phyloP scores from a whole-genome alignment of 768 basidiomycete species.

The Lactifluus volemus region DNA sequence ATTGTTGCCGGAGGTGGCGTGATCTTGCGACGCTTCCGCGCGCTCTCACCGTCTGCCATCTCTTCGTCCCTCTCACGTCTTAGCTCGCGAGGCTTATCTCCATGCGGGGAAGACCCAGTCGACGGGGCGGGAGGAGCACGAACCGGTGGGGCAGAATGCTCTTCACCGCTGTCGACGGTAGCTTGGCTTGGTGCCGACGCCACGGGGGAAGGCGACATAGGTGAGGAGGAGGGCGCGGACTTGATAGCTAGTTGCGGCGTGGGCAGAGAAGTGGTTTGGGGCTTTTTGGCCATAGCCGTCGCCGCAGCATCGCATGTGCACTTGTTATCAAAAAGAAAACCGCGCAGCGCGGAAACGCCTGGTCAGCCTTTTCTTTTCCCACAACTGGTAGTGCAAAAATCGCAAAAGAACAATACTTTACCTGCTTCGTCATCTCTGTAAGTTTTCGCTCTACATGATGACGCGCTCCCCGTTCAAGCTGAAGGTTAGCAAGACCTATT shows the following conservation, averaged over 20 bases:
- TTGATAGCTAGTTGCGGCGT: not conserved
- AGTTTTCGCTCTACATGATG: slow-evolving; percentile 1
- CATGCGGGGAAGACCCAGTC: not conserved
- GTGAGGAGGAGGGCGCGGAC: not conserved
- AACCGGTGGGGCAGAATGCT: not conserved
- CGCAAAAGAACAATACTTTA: not conserved
- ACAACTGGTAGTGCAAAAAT: not conserved
- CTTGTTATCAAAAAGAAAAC: not conserved
- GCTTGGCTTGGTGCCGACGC: not conserved
- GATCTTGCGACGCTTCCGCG: slow-evolving; percentile 6
- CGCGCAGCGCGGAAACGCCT: not conserved
- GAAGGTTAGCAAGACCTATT: not conserved
- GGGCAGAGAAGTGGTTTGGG: not conserved
- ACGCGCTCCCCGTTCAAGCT: not conserved
- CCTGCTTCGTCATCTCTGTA: not conserved
- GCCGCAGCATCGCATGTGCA: slow-evolving; percentile 6
- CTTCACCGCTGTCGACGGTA: not conserved
- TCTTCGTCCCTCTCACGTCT: slow-evolving; percentile 5
- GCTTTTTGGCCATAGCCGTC: not conserved
- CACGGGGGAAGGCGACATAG: not conserved
- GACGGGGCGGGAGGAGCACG: not conserved
- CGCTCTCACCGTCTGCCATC: not conserved
- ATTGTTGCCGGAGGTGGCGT: not conserved
- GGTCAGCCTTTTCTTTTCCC: not conserved
- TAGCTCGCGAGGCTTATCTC: not conserved